Percentiles rank a stretch among this genome's conserved stretches.
Conservation (phyloP, 768 basidiomycete species). For the Strobilomyces confusus region DNA sequence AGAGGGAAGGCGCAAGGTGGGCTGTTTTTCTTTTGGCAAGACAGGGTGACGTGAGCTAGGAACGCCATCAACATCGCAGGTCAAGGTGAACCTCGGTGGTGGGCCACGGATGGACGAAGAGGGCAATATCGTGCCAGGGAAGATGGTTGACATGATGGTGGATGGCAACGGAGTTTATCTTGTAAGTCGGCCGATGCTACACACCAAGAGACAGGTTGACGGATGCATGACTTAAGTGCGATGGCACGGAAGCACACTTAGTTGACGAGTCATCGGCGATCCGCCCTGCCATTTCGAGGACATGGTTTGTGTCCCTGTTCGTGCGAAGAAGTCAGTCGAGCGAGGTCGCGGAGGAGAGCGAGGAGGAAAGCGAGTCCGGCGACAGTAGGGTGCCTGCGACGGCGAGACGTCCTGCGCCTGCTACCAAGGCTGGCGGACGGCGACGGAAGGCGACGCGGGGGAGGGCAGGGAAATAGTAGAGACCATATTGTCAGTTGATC, state of each 20-base stretch:
- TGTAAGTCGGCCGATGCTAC: constrained; percentile 42
- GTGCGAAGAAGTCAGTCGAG: constrained; percentile 16
- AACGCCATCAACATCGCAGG: constrained; percentile 37
- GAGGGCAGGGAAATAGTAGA: constrained; percentile 29
- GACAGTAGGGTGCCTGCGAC: constrained; percentile 38
- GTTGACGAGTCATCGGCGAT: constrained; percentile 58
- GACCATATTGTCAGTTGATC: background rate
- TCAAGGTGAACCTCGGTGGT: constrained; percentile 67
- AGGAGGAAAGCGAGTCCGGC: constrained; percentile 43
- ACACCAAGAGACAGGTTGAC: constrained; percentile 8
- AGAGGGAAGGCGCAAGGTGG: constrained; percentile 66
- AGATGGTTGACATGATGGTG: constrained; percentile 76
- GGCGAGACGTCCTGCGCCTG: constrained; percentile 36
- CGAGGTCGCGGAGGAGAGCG: constrained; percentile 33
- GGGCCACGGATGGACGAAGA: constrained; percentile 49
- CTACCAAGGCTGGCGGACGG: constrained; percentile 57
- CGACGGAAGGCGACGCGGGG: constrained; percentile 54
- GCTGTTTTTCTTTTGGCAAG: constrained; percentile 17
- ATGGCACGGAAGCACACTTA: constrained; percentile 51
- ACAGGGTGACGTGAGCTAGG: background rate
- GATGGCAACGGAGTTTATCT: constrained; percentile 73
- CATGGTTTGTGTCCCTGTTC: constrained; percentile 62
- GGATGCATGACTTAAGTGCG: constrained; percentile 37
- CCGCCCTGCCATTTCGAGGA: constrained; percentile 53
- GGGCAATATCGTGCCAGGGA: constrained; percentile 46